These are phyloP conservation scores for Pseudocercospora ulei DNA, from an alignment of 2,329 filamentous ascomycete species.

Conservation along the genomic window DNA sequence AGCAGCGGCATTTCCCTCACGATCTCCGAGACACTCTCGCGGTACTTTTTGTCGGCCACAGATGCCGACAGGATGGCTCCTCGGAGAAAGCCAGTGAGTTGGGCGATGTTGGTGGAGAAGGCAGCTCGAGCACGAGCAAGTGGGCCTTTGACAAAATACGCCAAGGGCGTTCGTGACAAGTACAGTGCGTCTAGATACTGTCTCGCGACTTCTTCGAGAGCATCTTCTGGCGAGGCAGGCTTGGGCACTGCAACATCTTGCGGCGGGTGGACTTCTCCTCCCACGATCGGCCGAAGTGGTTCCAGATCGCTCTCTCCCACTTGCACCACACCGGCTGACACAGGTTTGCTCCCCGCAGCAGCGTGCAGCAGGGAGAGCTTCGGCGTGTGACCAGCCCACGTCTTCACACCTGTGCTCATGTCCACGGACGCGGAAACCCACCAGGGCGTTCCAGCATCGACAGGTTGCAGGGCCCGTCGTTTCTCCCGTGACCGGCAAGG, in stretches of 20 bases:
- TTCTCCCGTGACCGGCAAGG: conserved; percentile 27
- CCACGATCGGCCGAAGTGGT: background rate
- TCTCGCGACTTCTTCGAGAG: conserved; percentile 29
- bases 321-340: conserved; percentile 7
- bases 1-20: conserved; percentile 46
- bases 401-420: conserved; percentile 1
- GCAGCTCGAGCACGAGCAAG: conserved; percentile 63
- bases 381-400: conserved; percentile 1
- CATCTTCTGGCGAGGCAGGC: conserved; percentile 13
- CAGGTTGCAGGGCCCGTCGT: conserved; percentile 14
- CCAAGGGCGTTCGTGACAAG: conserved; percentile 57
- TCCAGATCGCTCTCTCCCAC: background rate
- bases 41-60: conserved; percentile 69
- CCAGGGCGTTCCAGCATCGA: conserved; percentile 21
- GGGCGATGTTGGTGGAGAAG: conserved; percentile 54
- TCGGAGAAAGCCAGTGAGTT: conserved; percentile 60
- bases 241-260: conserved; percentile 1
- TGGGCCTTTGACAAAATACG: conserved; percentile 76
- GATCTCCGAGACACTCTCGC: conserved; percentile 57
- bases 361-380: conserved; percentile 7
- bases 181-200: conserved; percentile 42
- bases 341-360: background rate
- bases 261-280: background rate
- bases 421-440: conserved; percentile 23
- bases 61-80: conserved; percentile 34